Percentiles rank a stretch among this genome's conserved stretches.
phyloP scores from a whole-genome alignment of 1,284 basidiomycete species.

The Thecaphora thlaspeos region DNA sequence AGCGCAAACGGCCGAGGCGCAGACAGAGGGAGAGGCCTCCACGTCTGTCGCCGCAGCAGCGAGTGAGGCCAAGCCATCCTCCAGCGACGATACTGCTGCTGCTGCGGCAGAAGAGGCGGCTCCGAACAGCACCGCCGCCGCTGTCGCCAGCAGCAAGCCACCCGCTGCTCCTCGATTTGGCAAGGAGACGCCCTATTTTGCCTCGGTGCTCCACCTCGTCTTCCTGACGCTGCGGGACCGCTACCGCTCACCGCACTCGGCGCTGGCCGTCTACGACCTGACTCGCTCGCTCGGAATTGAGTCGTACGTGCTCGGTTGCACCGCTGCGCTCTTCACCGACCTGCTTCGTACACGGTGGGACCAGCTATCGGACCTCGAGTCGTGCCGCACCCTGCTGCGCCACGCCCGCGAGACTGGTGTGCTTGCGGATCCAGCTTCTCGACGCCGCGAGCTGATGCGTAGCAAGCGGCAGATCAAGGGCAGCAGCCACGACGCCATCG shows the following conservation, averaged over 20 bases:
- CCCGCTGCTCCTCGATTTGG: constrained; percentile 23
- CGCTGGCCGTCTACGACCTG: constrained; percentile 27
- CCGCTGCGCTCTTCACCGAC: constrained; percentile 45
- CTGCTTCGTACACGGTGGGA: constrained; percentile 47
- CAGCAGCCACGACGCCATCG: too few species aligned
- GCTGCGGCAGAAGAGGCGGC: not conserved
- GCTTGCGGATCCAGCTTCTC: constrained; percentile 1
- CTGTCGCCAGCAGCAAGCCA: not conserved
- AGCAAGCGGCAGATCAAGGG: not conserved
- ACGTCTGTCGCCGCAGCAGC: not conserved
- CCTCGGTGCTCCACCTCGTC: constrained; percentile 46
- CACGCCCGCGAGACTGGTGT: constrained; percentile 34
- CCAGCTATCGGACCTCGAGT: constrained; percentile 34
- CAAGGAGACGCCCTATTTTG: constrained; percentile 41
- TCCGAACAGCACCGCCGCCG: not conserved
- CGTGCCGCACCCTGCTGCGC: constrained; percentile 12
- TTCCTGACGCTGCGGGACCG: constrained; percentile 44
- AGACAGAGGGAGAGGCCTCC: too few species aligned
- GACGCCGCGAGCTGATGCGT: not conserved
- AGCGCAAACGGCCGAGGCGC: not conserved
- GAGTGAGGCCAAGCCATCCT: not conserved
- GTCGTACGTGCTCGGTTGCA: constrained; percentile 48
- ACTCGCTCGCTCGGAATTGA: constrained; percentile 38
- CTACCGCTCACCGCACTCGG: constrained; percentile 35
- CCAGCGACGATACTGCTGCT: too few species aligned